Conservation (phyloP, 2,329 filamentous ascomycete species). For the Aureobasidium sp. region DNA sequence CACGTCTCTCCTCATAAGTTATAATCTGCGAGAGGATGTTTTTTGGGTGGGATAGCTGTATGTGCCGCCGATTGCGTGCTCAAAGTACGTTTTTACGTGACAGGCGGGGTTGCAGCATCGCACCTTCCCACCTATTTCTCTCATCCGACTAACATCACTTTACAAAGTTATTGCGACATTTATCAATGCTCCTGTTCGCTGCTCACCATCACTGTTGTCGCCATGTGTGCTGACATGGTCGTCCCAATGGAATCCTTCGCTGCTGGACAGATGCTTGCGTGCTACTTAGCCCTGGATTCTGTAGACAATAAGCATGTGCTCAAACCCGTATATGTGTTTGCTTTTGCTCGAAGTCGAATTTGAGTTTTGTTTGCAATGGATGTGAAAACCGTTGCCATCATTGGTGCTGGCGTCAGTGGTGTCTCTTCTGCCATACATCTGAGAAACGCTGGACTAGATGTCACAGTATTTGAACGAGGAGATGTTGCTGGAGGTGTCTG, state of each 20-base stretch:
- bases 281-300: not conserved
- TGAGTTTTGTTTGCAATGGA: not conserved
- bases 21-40: no score
- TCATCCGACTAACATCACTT: not conserved
- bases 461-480: constrained; percentile 50
- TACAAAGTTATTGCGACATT: constrained; percentile 4
- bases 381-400: constrained; percentile 35
- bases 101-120: not conserved
- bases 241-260: not conserved
- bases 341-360: no score
- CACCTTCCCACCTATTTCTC: not conserved
- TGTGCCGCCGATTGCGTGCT: not conserved
- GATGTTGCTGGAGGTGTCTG: constrained; percentile 50
- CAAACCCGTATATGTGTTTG: not conserved
- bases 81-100: not conserved
- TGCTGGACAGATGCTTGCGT: not conserved
- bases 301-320: not conserved
- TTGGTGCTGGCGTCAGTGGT: constrained; percentile 48
- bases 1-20: no score
- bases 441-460: constrained; percentile 39
- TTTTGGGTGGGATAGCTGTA: no score
- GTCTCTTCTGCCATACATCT: constrained; percentile 43
- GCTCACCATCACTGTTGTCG: not conserved
- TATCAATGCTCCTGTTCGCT: not conserved
- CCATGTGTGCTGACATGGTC: not conserved